Base-by-base conservation (phyloP, 768 basidiomycete genomes). In the Leucogyrophana mollusca region DNA sequence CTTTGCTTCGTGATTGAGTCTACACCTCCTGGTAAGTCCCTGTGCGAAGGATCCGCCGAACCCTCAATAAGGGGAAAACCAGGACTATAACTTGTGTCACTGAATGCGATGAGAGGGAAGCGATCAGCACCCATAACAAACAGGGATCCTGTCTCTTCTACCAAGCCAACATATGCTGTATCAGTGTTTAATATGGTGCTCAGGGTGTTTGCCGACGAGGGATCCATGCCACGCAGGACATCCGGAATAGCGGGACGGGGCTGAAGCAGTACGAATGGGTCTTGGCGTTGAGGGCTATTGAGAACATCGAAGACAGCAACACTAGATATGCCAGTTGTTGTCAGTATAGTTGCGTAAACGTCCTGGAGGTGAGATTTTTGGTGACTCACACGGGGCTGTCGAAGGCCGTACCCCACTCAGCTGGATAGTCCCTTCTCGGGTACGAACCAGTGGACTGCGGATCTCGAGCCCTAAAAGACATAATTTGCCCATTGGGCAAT, bases 251-350 rank as follows among this genome's bases (percentile, higher is more conserved):
- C 76, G 0, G 89, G 85, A 1, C 80, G 84, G 10, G 94, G 94
- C 61, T 97, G 94, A 11, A 93, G 81, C 9, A 97, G 80, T 7
- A 91, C 84, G 57, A 95, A 84, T 3, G 93, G 83, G 7, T 83
- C 68, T 53, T 78, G 49, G 14, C 74, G 75, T 14, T 66, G 60
- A 17, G 73, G 50, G 39, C 65, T 63, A n/a, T 66, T 55, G 4
- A 90, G 71, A 36, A 92, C 79, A 58, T 93, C 90, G 55, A 92
- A 90, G 20, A 90, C 74, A 25, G 87, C 90, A 23, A 95, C 93
- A 47, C 91, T 90, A 54, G 4, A 48, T 34, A 38, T n/a, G 17
- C 16, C 3, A 34, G n/a, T 21, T 9, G 35, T n/a, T 20, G 40
- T 50, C 20, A 43, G 43, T 24, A 25, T 13, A 30, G 27, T 30